Evolutionary conservation across 257 asterid genomes (phyloP).

Genomic region (Gentiana straminea): DNA sequence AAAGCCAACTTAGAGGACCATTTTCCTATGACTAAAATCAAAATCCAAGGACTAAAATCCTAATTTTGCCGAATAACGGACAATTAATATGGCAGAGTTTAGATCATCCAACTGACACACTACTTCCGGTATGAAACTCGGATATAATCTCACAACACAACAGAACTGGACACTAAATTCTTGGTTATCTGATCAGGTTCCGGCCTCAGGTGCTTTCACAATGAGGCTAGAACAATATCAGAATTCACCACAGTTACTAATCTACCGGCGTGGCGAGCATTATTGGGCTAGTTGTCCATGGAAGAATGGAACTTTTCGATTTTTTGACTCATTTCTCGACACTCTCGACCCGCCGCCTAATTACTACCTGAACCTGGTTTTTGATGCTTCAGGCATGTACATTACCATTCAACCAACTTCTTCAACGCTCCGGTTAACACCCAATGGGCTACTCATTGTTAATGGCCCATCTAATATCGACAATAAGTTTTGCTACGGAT

Average conservation of each 20-base stretch:
- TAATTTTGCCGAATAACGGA: no score
- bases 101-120: slow-evolving; percentile 46
- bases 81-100: slow-evolving; percentile 38
- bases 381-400: no score
- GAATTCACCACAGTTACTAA: slow-evolving; percentile 11
- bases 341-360: no score
- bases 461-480: not conserved
- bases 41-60: no score
- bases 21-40: no score
- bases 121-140: slow-evolving; percentile 49
- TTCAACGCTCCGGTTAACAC: slow-evolving; percentile 3
- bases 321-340: no score
- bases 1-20: no score
- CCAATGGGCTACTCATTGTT: not conserved
- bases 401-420: not conserved
- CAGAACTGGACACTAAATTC: slow-evolving; percentile 36
- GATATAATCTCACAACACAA: slow-evolving; percentile 27
- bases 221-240: slow-evolving; percentile 27
- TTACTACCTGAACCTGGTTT: no score
- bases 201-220: slow-evolving; percentile 36
- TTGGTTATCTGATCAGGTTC: slow-evolving; percentile 22
- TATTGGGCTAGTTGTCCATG: slow-evolving; percentile 16
- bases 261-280: slow-evolving; percentile 18
- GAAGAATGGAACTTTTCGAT: no score
- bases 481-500: slow-evolving; percentile 13